Evolutionary conservation across 768 basidiomycete species (phyloP).

Genomic region (Calvatia gigantea): DNA sequence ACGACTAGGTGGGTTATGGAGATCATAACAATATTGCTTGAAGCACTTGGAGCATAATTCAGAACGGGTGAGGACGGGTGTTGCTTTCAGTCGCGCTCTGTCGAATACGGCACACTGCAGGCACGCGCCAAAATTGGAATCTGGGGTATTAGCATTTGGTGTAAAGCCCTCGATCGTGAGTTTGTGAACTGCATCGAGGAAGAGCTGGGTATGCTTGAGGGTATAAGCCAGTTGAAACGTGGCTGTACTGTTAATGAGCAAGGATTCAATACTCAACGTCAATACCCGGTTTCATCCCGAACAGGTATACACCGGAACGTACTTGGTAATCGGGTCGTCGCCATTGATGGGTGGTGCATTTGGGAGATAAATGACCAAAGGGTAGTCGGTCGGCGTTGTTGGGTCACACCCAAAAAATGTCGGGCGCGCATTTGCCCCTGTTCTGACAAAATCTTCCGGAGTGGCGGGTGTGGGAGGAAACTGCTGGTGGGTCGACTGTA

Average conservation of each 20-base stretch:
- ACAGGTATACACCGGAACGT: constrained; percentile 10
- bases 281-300: not conserved
- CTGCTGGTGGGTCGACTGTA: constrained; percentile 48
- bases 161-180: constrained; percentile 59
- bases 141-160: constrained; percentile 54
- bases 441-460: constrained; percentile 46
- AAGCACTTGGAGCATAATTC: constrained; percentile 42
- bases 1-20: constrained; percentile 38
- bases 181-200: constrained; percentile 58
- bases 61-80: constrained; percentile 35
- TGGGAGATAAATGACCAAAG: constrained; percentile 72
- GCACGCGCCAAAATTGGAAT: constrained; percentile 63
- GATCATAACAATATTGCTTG: constrained; percentile 52
- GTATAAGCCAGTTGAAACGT: constrained; percentile 65
- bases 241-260: constrained; percentile 36
- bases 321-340: constrained; percentile 65
- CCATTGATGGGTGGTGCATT: constrained; percentile 70
- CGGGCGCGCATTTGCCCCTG: constrained; percentile 62
- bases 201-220: constrained; percentile 45
- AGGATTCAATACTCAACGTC: not conserved
- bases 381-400: constrained; percentile 49
- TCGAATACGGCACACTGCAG: constrained; percentile 64
- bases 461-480: constrained; percentile 64
- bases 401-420: constrained; percentile 82
- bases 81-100: constrained; percentile 41